A percentile compares a stretch with the other conserved stretches of the same genome.
phyloP scores from a whole-genome alignment of 2,329 filamentous ascomycete species.

The Zasmidium cellare region DNA sequence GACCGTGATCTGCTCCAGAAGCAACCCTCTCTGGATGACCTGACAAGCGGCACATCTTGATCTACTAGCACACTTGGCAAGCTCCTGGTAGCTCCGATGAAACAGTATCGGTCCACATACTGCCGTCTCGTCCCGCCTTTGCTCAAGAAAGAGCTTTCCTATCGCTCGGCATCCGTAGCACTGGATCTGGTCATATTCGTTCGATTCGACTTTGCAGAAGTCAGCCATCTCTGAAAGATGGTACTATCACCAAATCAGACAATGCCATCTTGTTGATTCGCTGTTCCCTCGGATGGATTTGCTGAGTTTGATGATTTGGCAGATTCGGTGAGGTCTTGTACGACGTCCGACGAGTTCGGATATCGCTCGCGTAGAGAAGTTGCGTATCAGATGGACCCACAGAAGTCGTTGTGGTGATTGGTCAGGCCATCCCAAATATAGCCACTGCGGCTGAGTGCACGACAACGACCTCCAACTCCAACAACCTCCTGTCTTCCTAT shows the following conservation, averaged over 20 bases:
- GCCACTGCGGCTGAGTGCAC: neutral
- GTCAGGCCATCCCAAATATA: too few relatives aligned
- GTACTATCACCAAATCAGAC: neutral
- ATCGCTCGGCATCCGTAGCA: neutral
- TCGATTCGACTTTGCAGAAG: neutral
- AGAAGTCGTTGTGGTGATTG: too few relatives aligned
- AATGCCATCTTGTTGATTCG: neutral
- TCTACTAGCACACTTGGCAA: neutral
- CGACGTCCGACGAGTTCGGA: too few relatives aligned
- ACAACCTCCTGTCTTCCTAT: neutral
- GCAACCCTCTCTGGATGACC: neutral
- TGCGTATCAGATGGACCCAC: too few relatives aligned
- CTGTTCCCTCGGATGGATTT: too few relatives aligned
- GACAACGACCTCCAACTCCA: neutral
- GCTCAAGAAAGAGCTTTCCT: neutral
- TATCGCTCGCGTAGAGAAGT: too few relatives aligned
- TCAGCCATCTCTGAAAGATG: neutral
- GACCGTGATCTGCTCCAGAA: conserved; percentile 3
- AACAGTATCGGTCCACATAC: neutral
- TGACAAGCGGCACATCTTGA: conserved; percentile 1
- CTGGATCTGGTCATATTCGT: neutral
- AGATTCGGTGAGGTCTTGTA: too few relatives aligned
- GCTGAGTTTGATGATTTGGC: too few relatives aligned
- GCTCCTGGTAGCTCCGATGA: conserved; percentile 1
- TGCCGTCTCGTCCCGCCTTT: neutral